phyloP scores from a whole-genome alignment of 371 early-diverging fungal genomes.

The Dichotomocladium elegans region DNA sequence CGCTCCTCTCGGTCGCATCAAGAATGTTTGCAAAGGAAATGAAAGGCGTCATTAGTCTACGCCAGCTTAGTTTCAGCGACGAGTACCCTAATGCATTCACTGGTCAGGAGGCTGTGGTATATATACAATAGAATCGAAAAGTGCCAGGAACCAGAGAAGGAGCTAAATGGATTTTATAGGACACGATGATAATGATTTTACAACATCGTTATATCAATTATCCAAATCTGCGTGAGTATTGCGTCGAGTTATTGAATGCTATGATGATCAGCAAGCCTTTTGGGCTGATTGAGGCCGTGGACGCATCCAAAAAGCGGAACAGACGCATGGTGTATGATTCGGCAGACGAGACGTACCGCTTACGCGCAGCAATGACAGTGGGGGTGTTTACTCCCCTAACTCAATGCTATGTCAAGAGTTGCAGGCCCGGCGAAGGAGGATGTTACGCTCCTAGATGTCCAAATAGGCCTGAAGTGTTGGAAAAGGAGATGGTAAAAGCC shows the following conservation, averaged over 20 bases:
- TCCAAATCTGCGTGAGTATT: conserved; percentile 1
- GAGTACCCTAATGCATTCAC: conserved; percentile 18
- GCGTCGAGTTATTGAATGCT: conserved; percentile 12
- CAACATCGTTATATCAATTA: not conserved
- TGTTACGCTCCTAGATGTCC: conserved; percentile 28
- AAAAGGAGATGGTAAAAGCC: conserved; percentile 10
- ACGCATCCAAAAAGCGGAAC: conserved; percentile 6
- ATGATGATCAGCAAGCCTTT: conserved; percentile 15
- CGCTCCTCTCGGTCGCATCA: conserved; percentile 13
- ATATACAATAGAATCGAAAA: not conserved
- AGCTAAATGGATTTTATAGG: not conserved
- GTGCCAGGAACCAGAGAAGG: not conserved
- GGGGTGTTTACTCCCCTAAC: conserved; percentile 16
- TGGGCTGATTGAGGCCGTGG: conserved; percentile 22
- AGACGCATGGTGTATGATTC: conserved; percentile 15
- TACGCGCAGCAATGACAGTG: conserved; percentile 4
- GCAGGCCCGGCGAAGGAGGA: conserved; percentile 13
- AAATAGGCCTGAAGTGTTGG: conserved; percentile 9
- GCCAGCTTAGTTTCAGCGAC: conserved; percentile 19
- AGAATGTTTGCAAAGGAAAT: conserved; percentile 10
- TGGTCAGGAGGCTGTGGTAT: conserved; percentile 25
- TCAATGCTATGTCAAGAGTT: conserved; percentile 15
- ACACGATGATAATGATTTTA: not conserved
- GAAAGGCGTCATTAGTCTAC: conserved; percentile 8
- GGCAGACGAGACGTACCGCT: conserved; percentile 15